These are phyloP conservation scores for Lentinula boryana DNA, from an alignment of 768 basidiomycete species.

Conservation along the genomic window DNA sequence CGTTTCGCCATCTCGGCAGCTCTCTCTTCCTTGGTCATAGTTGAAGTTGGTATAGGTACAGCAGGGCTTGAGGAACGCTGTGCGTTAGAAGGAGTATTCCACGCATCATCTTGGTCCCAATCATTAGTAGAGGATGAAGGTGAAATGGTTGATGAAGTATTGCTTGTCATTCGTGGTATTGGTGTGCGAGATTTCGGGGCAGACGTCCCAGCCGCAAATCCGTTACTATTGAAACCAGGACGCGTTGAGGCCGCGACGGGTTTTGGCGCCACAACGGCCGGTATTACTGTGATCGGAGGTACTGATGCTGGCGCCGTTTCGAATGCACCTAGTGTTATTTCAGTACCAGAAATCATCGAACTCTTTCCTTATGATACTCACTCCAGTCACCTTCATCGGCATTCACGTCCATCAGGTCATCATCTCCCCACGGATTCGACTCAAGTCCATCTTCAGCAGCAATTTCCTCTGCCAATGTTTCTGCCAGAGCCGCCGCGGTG, in stretches of 20 bases:
- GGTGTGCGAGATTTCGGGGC: constrained; percentile 1
- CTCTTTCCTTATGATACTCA: constrained; percentile 27
- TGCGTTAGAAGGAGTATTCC: constrained; percentile 12
- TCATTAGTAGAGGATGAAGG: not conserved
- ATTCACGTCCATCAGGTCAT: constrained; percentile 88
- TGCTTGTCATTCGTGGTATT: constrained; percentile 2
- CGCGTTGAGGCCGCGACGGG: constrained; percentile 15
- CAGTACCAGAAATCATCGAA: constrained; percentile 2
- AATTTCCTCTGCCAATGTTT: constrained; percentile 55
- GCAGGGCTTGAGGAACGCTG: constrained; percentile 9
- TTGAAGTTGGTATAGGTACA: constrained; percentile 28
- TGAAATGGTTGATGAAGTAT: constrained; percentile 4
- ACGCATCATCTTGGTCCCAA: constrained; percentile 14
- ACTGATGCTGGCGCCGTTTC: constrained; percentile 45
- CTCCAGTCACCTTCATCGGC: constrained; percentile 96
- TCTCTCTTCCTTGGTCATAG: constrained; percentile 85
- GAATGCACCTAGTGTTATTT: constrained; percentile 53
- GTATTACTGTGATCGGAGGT: constrained; percentile 19
- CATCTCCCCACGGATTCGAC: constrained; percentile 62
- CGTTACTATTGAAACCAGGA: not conserved
- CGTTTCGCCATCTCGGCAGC: constrained; percentile 88
- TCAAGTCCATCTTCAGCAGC: constrained; percentile 33
- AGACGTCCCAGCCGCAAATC: constrained; percentile 16
- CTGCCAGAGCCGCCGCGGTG: constrained; percentile 32
- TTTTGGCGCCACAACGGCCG: constrained; percentile 22